A percentile compares a stretch with the other conserved stretches of the same genome.
phyloP scores from a whole-genome alignment of 306 rosid species.

The Trifolium dubium region DNA sequence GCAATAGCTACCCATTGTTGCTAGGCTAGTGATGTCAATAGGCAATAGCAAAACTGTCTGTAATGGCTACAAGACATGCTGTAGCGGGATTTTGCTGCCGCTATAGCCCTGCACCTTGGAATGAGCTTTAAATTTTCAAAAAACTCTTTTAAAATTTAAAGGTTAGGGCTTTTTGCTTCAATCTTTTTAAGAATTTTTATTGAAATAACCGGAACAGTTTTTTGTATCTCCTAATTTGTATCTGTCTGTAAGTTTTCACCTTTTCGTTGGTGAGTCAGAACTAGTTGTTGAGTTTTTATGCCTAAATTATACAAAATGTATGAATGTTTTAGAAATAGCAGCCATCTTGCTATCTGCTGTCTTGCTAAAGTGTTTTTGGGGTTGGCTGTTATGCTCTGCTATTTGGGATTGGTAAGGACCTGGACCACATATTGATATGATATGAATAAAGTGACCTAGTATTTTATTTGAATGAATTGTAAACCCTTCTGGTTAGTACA shows the following conservation, averaged over 20 bases:
- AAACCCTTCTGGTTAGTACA: constrained; percentile 10
- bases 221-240: background rate
- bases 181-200: background rate
- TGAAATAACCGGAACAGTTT: background rate
- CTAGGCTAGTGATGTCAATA: background rate
- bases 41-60: background rate
- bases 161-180: background rate
- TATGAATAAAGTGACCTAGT: constrained; percentile 9
- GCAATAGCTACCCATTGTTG: constrained; percentile 9
- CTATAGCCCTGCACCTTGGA: background rate
- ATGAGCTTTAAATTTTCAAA: background rate
- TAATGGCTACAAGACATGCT: background rate
- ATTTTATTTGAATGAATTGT: constrained; percentile 21
- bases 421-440: background rate
- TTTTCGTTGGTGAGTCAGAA: background rate
- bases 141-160: background rate
- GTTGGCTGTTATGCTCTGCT: background rate
- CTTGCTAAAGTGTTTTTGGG: background rate
- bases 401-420: background rate
- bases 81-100: background rate
- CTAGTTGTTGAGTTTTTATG: constrained; percentile 5
- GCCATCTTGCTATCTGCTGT: background rate
- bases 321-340: background rate
- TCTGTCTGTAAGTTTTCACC: background rate
- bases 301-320: background rate